Evolutionary conservation across 768 basidiomycete genomes (phyloP), one percentile per base, ranked within the genome.

Genomic region (Baorangia bicolor): DNA sequence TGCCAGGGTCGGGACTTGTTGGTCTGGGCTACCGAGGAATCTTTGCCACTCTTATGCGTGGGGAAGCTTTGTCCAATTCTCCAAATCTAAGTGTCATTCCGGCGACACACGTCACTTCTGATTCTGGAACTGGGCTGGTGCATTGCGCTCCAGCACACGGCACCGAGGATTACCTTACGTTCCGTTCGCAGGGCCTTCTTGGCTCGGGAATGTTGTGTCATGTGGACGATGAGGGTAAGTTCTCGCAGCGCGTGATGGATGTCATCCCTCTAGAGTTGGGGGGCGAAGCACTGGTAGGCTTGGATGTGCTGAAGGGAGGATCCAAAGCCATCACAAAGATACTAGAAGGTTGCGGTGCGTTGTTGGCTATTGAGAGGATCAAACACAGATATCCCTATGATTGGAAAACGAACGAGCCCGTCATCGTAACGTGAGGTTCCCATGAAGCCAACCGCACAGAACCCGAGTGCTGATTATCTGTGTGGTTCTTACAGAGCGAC

Each of bases 61-160:
- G 25, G 9, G 49, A 49, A 33, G 20, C 28, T 21, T 34, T 16
- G 10, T 20, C 43, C 40, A 20, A 38, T 35, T 30, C 34, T 54
- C 37, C 49, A 14, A 27, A 35, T 18, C 71, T 79, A n/a, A 68
- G 71, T 37, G 70, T 97, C 43, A 80, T 96, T 37, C 67, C 82
- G 2, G 86, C 92, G 1, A 71, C 78, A 0, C 89, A 96, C 66
- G 96, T 98, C 16, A 92, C 88, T 1, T 72, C 88, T 0, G 82
- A 86, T 18, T 89, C 94, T n/a, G 96, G 96, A 7, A 97, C 95
- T 2, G 95, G 96, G 33, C 81, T 98, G 13, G 96, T 99, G 1
- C 96, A 98, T 65, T 92, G 89, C 60, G 95, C 96, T 0, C 95
- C 96, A 13, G 94, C 92, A 1, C 96, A 98, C 64, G 96, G 95